These are phyloP conservation scores for Takakia lepidozioides DNA, from an alignment of 225 moss, liverwort and hornwort species.

Conservation along the genomic window DNA sequence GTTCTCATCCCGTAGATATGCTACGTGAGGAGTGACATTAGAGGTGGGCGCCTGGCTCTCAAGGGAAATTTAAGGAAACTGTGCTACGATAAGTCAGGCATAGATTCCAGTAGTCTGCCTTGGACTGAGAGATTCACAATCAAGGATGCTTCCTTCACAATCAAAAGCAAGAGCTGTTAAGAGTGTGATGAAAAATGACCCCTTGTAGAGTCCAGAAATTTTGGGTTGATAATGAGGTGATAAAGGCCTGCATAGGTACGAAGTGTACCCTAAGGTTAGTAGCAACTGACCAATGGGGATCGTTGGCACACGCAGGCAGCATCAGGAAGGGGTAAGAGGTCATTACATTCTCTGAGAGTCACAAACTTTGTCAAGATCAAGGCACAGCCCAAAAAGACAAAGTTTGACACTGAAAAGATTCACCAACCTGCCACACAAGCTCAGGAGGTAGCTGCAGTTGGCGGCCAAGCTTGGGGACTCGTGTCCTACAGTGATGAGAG, in stretches of 20 bases:
- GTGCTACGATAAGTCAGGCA: no score
- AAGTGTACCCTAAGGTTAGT: no score
- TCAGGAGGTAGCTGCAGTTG: conserved; percentile 10
- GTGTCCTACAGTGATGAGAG: conserved; percentile 64
- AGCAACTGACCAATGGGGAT: no score
- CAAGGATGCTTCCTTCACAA: no score
- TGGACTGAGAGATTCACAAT: no score
- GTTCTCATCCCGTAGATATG: conserved; percentile 1
- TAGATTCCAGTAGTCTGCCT: no score
- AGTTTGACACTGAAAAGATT: conserved; percentile 15
- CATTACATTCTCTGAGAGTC: conserved; percentile 24
- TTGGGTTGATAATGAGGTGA: neutral
- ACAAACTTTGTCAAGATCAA: conserved; percentile 73
- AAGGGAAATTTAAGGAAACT: no score
- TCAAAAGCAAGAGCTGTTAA: no score
- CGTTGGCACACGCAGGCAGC: conserved; percentile 5
- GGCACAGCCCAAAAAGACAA: conserved; percentile 63
- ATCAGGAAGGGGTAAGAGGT: conserved; percentile 42
- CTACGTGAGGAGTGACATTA: no score
- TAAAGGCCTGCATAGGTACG: neutral
- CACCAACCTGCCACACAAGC: conserved; percentile 7
- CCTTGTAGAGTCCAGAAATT: neutral
- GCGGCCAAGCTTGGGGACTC: conserved; percentile 28
- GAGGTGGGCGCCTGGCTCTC: no score
- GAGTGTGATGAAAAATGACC: no score